Evolutionary conservation across 768 basidiomycete genomes (phyloP), one percentile per base, ranked within the genome.

Genomic region (Xerocomellus dryophilus): DNA sequence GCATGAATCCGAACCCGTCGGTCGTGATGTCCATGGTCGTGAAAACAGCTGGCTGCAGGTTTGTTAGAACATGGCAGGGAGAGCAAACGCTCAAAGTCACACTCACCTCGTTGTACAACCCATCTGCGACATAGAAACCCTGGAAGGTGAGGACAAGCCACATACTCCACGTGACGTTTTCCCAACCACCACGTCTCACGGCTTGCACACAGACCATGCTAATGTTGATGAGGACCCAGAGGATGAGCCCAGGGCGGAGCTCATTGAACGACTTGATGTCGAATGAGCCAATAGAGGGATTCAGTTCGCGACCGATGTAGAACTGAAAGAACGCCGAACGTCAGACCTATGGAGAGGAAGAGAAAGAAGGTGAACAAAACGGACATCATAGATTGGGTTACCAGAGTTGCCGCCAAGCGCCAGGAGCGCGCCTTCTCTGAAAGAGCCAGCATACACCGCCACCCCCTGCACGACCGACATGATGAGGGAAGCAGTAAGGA

Each of bases 1-100:
- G 86, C 97, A 99, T 99, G 80, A 94, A 98, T 7, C 97, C 97
- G 64, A 98, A 98, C 11, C 97, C 97, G 63, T 99, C 97, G 11
- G 90, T 90, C 4, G 88, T 95, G 66, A 99, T 95, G 66, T 99
- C 97, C 91, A 99, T 99, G 4, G 89, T 93, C 1, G 92, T 95
- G 53, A 98, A 79, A 59, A 99, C 80, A 10, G 90, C 88, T 2
- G 90, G 81, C 92, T 97, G 60, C 21, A 39, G 0, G 20, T 17
- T 29, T 14, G 25, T 58, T 10, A 53, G 43, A 17, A 34, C 8
- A 7, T 32, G 5, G 23, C 20, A 47, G 12, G 12, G 21, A 31
- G 41, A 43, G n/a, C 29, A 40, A 5, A 12, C 1, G 14, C 15
- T 17, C 3, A 18, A 39, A 15, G 32, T n/a, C 20, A 46, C 5